Percentiles rank a stretch among this genome's conserved stretches.
Conservation (phyloP, 23 red algal genomes). For the Agarophyton chilense region DNA sequence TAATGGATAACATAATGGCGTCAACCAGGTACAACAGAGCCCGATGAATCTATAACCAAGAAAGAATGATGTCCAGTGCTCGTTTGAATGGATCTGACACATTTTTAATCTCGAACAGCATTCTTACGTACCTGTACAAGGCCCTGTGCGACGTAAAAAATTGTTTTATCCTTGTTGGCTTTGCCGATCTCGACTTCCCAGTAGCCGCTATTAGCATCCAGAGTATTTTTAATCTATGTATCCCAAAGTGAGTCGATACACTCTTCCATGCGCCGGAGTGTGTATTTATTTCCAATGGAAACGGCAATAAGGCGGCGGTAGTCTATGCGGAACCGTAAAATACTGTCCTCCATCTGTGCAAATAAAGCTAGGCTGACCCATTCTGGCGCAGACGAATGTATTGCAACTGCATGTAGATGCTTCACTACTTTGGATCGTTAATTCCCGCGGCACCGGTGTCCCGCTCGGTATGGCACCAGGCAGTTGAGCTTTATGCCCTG, state of each 20-base stretch:
- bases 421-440: background rate
- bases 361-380: background rate
- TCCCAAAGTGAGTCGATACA: slow-evolving; percentile 27
- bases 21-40: background rate
- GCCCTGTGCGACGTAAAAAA: background rate
- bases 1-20: background rate
- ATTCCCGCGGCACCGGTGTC: background rate
- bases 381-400: background rate
- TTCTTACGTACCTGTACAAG: background rate
- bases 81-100: background rate
- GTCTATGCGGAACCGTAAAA: slow-evolving; percentile 22
- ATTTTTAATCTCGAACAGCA: background rate
- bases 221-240: background rate
- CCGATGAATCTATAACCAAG: background rate
- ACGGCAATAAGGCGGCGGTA: slow-evolving; percentile 5
- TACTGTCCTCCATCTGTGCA: slow-evolving; percentile 12
- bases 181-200: background rate
- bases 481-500: background rate
- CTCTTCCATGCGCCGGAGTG: slow-evolving; percentile 26
- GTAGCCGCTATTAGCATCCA: slow-evolving; percentile 17
- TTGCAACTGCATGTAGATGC: background rate
- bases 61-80: background rate
- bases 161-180: background rate
- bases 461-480: background rate
- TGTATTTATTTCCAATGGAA: slow-evolving; percentile 4